Base-by-base conservation (phyloP, 23 red algal species). In the Gracilariopsis chorda region DNA sequence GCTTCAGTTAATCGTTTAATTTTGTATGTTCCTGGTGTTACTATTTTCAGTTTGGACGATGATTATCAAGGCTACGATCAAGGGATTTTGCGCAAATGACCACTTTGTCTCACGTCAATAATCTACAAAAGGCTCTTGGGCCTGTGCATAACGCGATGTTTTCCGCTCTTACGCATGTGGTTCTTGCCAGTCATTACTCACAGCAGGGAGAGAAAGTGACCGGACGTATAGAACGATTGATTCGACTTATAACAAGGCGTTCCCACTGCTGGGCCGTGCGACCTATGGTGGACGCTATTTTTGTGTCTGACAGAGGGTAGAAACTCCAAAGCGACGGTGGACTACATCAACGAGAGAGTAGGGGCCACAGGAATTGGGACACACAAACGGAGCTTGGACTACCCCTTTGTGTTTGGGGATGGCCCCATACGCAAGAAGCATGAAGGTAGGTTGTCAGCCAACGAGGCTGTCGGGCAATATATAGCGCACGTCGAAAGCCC, bases 391-490 rank as follows among this genome's bases (percentile, higher is more conserved):
- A 49, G 42, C 25, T 51, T 76, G 25, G 34, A 76, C 47, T 76
- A 49, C 41, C 69, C 69, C 20, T 81, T 81, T 37, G 77, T 57
- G 11, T 81, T 48, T 72, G 65, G 65, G n/a, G 65, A 72, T 37
- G 9, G 65, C n/a, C 12, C 65, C 7, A 47, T 72, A 12, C 77
- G 51, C 19, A 76, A 76, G 69, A 76, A 51, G 41, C 69, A 48
- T 33, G 47, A 47, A 41, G 69, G 69, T 25, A 45, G 16, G 37
- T 23, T 51, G 9, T 14, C 47, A 49, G 29, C 36, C 13, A 76
- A 23, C 42, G 47, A 29, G 37, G 40, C 25, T 76, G 69, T 41
- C 34, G 41, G 12, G 69, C 69, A 14, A 37, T 76, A 37, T 76
- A 71, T 20, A 45, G 64, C 64, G 64, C 53, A n/a, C n/a, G n/a